Evolutionary conservation across 78 protist species (phyloP).

Genomic region (Diacronema lutheri): DNA sequence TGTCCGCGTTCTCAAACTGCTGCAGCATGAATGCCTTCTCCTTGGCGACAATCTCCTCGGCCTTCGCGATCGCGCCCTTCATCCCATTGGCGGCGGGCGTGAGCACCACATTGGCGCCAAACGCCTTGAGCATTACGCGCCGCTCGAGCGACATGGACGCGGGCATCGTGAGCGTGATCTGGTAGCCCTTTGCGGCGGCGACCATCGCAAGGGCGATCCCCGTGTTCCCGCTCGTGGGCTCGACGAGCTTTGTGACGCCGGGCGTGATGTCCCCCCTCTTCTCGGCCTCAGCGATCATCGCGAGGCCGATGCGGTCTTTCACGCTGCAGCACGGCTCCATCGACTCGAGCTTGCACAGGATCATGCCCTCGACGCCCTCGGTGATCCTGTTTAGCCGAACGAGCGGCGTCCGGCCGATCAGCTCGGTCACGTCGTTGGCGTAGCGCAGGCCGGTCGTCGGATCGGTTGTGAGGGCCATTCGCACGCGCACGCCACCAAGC

Average conservation of each 20-base stretch:
- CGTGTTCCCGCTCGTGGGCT: constrained; percentile 56
- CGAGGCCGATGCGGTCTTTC: constrained; percentile 70
- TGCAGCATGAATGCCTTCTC: constrained; percentile 4
- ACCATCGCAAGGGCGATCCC: constrained; percentile 52
- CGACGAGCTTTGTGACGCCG: constrained; percentile 65
- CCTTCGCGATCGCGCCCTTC: background rate
- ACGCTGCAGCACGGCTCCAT: constrained; percentile 93
- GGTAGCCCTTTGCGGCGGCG: constrained; percentile 29
- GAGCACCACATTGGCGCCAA: constrained; percentile 32
- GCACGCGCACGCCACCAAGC: no score
- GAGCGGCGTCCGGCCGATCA: constrained; percentile 59
- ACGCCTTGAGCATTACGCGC: constrained; percentile 5
- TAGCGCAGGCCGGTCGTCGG: no score
- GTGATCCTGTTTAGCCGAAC: background rate
- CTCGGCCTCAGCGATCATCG: constrained; percentile 49
- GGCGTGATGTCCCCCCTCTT: constrained; percentile 76
- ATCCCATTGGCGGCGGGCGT: constrained; percentile 50
- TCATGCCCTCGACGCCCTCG: background rate
- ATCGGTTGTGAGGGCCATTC: no score
- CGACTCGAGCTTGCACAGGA: constrained; percentile 88
- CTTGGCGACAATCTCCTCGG: constrained; percentile 9
- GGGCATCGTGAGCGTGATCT: constrained; percentile 47
- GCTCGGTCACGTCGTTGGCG: constrained; percentile 26
- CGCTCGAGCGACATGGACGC: constrained; percentile 47
- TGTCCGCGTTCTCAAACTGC: constrained; percentile 48